Percentiles rank a stretch among this genome's conserved stretches.
phyloP scores from a whole-genome alignment of 768 basidiomycete species.

The Suillus fuscotomentosus region DNA sequence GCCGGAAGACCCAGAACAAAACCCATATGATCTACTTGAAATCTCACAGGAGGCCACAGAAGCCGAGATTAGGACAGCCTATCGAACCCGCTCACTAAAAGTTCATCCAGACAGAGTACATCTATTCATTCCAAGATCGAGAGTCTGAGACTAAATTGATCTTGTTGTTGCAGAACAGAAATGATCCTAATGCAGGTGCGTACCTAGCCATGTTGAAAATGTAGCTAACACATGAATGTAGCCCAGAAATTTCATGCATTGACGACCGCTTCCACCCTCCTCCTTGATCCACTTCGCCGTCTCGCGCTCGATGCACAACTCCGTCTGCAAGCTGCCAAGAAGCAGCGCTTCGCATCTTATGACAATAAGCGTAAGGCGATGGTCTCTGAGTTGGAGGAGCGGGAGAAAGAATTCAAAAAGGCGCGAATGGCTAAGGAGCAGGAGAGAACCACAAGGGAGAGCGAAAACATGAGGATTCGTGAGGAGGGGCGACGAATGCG shows the following conservation, averaged over 20 bases:
- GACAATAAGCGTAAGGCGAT: constrained; percentile 73
- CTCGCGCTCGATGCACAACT: constrained; percentile 79
- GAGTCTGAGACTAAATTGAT: constrained; percentile 11
- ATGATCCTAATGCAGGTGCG: constrained; percentile 76
- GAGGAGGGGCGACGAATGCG: constrained; percentile 68
- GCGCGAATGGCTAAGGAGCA: constrained; percentile 59
- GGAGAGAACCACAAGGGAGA: constrained; percentile 50
- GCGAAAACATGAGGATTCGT: constrained; percentile 70
- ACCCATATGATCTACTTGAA: constrained; percentile 73
- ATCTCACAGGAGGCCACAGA: constrained; percentile 66
- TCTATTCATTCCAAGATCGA: constrained; percentile 18
- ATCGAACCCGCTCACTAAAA: constrained; percentile 76
- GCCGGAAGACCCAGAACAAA: constrained; percentile 53
- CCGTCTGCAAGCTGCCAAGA: constrained; percentile 64
- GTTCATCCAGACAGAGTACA: constrained; percentile 84
- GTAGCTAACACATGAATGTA: constrained; percentile 18
- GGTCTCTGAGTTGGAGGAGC: constrained; percentile 75
- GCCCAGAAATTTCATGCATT: constrained; percentile 84
- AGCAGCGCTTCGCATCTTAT: constrained; percentile 66
- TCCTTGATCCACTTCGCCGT: constrained; percentile 77
- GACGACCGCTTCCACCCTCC: constrained; percentile 75
- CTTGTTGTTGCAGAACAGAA: constrained; percentile 54
- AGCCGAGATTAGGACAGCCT: constrained; percentile 76
- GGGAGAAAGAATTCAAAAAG: constrained; percentile 77
- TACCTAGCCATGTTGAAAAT: not conserved